A percentile compares a stretch with the other conserved stretches of the same genome.
Evolutionary conservation across 345 rosid species (phyloP).

Genomic region (Leavenworthia alabamica): DNA sequence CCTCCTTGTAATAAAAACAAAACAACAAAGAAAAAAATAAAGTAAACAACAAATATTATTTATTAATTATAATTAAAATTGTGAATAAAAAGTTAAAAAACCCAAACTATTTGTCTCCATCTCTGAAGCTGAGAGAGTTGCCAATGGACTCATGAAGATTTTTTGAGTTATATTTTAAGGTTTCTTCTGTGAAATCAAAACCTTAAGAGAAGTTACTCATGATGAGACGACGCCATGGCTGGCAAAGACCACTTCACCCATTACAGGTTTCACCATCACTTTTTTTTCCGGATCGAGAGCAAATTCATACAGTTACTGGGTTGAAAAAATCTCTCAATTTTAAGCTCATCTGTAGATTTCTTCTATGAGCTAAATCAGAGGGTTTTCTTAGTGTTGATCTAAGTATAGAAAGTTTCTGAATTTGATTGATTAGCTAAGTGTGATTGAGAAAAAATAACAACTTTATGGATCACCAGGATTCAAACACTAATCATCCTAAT

Average conservation of each 20-base stretch:
- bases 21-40: background rate
- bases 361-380: slow-evolving; percentile 2
- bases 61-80: background rate
- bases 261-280: slow-evolving; percentile 49
- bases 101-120: background rate
- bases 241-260: slow-evolving; percentile 89
- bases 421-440: background rate
- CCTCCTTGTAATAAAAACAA: background rate
- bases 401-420: background rate
- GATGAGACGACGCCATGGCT: slow-evolving; percentile 87
- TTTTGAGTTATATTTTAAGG: background rate
- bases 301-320: background rate
- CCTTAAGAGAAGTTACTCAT: slow-evolving; percentile 1
- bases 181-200: background rate
- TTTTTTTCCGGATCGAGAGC: background rate
- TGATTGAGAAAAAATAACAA: background rate
- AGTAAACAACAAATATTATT: background rate
- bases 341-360: background rate
- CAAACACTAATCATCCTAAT: background rate
- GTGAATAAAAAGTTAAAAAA: background rate
- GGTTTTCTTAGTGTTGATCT: background rate
- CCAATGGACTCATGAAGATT: slow-evolving; percentile 11
- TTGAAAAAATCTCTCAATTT: background rate
- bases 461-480: background rate
- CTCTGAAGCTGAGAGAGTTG: slow-evolving; percentile 9